phyloP scores from a whole-genome alignment of 2,329 filamentous ascomycete genomes.

The Ophiostoma quercus region DNA sequence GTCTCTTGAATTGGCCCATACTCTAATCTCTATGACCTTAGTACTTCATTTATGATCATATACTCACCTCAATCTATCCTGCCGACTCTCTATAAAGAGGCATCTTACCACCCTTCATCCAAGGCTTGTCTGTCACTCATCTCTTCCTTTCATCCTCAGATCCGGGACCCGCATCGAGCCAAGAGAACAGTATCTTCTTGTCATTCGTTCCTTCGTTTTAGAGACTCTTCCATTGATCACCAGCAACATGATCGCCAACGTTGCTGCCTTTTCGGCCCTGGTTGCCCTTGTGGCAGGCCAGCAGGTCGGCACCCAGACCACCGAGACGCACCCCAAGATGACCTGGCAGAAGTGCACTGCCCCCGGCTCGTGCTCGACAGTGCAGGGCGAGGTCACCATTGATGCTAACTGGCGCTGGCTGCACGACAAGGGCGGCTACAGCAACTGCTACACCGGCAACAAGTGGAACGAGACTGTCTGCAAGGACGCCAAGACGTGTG shows the following conservation, averaged over 20 bases:
- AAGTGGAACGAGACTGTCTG: slow-evolving; percentile 45
- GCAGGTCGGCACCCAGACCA: slow-evolving; percentile 42
- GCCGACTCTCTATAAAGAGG: slow-evolving; percentile 9
- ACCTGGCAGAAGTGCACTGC: slow-evolving; percentile 48
- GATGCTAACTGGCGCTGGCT: slow-evolving; percentile 57
- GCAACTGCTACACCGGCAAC: slow-evolving; percentile 49
- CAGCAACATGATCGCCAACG: slow-evolving; percentile 24
- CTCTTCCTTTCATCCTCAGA: slow-evolving; percentile 6
- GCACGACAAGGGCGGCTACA: slow-evolving; percentile 43
- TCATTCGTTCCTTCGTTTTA: background rate
- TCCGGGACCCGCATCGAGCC: background rate
- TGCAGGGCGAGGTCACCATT: slow-evolving; percentile 46
- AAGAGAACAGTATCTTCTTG: background rate
- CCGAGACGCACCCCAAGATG: slow-evolving; percentile 49
- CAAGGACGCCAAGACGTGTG: slow-evolving; percentile 45
- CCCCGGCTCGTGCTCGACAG: slow-evolving; percentile 43
- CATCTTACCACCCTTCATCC: slow-evolving; percentile 7
- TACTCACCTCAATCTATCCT: background rate
- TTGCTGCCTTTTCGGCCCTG: slow-evolving; percentile 40
- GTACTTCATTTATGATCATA: background rate
- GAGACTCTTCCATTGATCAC: background rate
- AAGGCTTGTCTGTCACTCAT: background rate
- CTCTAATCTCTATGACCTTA: background rate
- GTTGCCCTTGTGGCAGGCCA: slow-evolving; percentile 43
- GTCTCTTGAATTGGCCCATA: background rate